Evolutionary conservation across 148 eudicot species (phyloP).

Genomic region (Oxyria digyna): DNA sequence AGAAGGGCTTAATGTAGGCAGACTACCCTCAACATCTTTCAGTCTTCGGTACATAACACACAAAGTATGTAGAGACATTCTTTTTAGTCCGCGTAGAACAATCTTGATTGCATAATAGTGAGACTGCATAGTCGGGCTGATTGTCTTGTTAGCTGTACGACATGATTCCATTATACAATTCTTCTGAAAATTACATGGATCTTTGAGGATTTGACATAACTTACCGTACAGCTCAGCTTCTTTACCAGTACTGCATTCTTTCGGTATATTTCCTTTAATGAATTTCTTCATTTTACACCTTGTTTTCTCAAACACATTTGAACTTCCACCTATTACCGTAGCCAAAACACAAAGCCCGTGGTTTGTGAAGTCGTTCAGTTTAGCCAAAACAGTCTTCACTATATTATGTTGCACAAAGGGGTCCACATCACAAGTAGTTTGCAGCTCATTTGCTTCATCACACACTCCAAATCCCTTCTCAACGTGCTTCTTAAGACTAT

Average conservation of each 20-base stretch:
- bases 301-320: constrained; percentile 38
- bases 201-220: constrained; percentile 23
- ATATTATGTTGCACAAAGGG: constrained; percentile 11
- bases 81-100: constrained; percentile 37
- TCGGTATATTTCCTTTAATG: constrained; percentile 30
- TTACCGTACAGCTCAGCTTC: constrained; percentile 16
- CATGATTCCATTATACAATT: constrained; percentile 9
- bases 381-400: constrained; percentile 18
- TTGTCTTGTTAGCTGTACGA: neutral
- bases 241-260: constrained; percentile 7
- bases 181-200: constrained; percentile 32
- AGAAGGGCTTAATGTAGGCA: constrained; percentile 22
- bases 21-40: constrained; percentile 27
- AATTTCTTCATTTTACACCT: constrained; percentile 44
- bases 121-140: constrained; percentile 19
- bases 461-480: constrained; percentile 34
- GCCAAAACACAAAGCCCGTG: constrained; percentile 42
- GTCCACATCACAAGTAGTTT: constrained; percentile 5
- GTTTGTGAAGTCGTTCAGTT: constrained; percentile 56
- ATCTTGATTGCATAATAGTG: constrained; percentile 31
- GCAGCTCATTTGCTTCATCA: constrained; percentile 9
- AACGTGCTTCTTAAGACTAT: constrained; percentile 33
- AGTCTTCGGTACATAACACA: constrained; percentile 59
- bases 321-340: constrained; percentile 36
- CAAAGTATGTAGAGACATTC: constrained; percentile 30